Base-by-base conservation (phyloP, 768 basidiomycete species). In the Atractiella rhizophila region DNA sequence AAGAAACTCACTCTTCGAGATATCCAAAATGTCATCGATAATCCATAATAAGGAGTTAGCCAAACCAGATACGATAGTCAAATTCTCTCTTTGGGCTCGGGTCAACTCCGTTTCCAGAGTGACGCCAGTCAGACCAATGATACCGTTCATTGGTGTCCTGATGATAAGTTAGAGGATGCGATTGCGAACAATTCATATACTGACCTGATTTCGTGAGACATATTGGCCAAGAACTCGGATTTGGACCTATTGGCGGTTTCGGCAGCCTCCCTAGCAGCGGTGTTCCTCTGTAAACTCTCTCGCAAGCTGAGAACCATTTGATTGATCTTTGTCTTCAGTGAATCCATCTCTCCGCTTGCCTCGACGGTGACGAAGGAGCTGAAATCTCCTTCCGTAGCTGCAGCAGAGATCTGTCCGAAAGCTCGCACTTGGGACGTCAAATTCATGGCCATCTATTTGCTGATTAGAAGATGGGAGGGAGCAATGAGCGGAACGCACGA, bases 81-180 rank as follows among this genome's bases (percentile, higher is more conserved):
- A 63, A 57, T 85, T 91, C 64, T 96, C 91, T 46, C 88, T 65
- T 59, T 96, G 91, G 28, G 79, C 78, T 48, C 88, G 63, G 46
- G 85, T 91, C 50, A 98, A 61, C 57, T 98, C 91, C 32, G 78
- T 83, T 55, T 98, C 91, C 18, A 98, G 71, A 9, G 91, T 94
- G 43, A 98, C 62, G 59, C 88, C 30, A 39, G 86, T 94, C 86
- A 96, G 94, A 19, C 88, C 88, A 50, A 94, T 94, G 59, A 96
- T 96, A 55, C 91, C 88, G 56, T 96, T 98, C 88, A 96, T 98
- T 0, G 91, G 91, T 19, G 91, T 96, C 57, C 88, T 83, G 41
- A 60, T 60, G 38, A 82, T 85, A 56, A 88, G 86, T 4, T 73
- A 77, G 85, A 40, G 30, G 26, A 4, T 27, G 35, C 25, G 16